Evolutionary conservation across 1,139 yeast genomes (phyloP), one percentile per base, ranked within the genome.

Genomic region (Geotrichum carabidarum): DNA sequence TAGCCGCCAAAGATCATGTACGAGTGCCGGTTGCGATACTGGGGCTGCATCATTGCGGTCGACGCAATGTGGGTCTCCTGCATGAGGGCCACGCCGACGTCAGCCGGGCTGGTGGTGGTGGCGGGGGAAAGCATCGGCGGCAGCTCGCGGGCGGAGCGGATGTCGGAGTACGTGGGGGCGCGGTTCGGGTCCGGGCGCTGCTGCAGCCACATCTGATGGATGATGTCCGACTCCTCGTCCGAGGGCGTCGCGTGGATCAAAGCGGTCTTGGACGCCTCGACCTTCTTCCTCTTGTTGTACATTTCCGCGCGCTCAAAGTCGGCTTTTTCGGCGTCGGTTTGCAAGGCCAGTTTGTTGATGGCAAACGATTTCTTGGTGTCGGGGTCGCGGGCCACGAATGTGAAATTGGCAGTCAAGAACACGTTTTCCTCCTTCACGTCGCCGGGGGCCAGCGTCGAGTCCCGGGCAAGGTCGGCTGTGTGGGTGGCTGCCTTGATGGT

Each of bases 1-100:
- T 90, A 90, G 31, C 97, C 97, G 62, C 97, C 97, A 69, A 90
- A 90, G 52, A 90, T 87, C 91, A 90, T 89, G 71, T 86, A 87
- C 9, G 95, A 86, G 68, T 90, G 96, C 68, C 96, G 81, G 74
- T 90, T 90, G 71, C 97, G 81, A 72, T 89, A 90, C 72, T 90
- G 97, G 1, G 97, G 97, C 72, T 90, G 97, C 94, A 90, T 91
- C 71, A 90, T 83, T 63, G 84, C 77, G 6, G 96, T 87, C 8
- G 95, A 86, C 53, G 78, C 75, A 56, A 86, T 78, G 49, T 71
- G 71, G 1, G 96, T 84, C 60, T 87, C 84, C 56, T 80, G 78
- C 95, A 88, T 87, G 64, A 58, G 60, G 51, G 49, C 12, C n/a
- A 55, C 57, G 79, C 80, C 48, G 11, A 32, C 31, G 36, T 53